Evolutionary conservation across 371 early-diverging fungal genomes (phyloP), one percentile per base, ranked within the genome.

Genomic region (Syncephalis plumigaleata): DNA sequence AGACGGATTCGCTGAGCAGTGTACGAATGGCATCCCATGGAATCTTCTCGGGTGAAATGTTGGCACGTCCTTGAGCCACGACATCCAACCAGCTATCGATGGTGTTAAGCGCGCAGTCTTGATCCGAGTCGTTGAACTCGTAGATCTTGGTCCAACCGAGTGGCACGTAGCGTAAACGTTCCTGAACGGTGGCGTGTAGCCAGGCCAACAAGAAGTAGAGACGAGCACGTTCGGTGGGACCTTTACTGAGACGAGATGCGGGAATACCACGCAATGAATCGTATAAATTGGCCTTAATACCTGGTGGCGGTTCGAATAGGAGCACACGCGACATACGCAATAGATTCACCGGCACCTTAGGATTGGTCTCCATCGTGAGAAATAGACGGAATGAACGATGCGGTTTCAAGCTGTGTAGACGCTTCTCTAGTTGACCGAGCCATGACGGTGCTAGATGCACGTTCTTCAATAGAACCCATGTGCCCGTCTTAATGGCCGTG

Each of bases 51-150:
- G 98, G 96, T 0, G 88, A 73, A 26, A 96, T 75, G 56, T 96
- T 95, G 27, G 85, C 67, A 36, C 90, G 63, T 16, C 92, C 91
- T 9, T 72, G 62, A 2, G 87, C 84, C 0, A 73, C 86, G 16
- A 63, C 60, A 36, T 81, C 91, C 4, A 95, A 54, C 97, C 97
- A 97, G 46, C 67, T 65, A 58, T 97, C 92, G 43, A 96, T 75
- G 0, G 88, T 88, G 31, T 68, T 73, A 22, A 94, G 57, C 0
- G 91, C 93, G 59, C 86, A 87, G 27, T 87, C 88, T 61, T 84
- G 81, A 64, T 98, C 98, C 1, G 96, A 83, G 49, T 98, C 98
- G 58, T 90, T 94, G 61, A 98, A 98, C 56, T 96, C 98, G 56
- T 96, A 97, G 0, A 67, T 54, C 67, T 91, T 93, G 13, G 94